These are phyloP conservation scores for Phytophthora pini DNA, from an alignment of 352 stramenopile genomes.

Conservation along the genomic window DNA sequence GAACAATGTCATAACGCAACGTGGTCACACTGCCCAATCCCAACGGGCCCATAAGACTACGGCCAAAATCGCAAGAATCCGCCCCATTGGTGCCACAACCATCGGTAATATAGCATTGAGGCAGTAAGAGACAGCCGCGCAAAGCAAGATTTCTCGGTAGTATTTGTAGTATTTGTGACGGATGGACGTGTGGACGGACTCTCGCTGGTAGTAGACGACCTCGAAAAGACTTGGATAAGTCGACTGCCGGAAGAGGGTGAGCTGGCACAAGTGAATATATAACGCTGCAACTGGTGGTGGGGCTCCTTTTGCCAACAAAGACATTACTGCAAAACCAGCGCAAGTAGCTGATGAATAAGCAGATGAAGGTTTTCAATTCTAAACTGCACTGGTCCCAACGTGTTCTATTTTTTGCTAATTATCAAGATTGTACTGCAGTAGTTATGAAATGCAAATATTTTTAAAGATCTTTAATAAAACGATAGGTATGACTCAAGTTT, in stretches of 20 bases:
- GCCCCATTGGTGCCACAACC: slow-evolving; percentile 5
- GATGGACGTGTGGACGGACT: too few species aligned
- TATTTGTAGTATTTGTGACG: slow-evolving; percentile 10
- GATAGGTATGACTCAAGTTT: too few species aligned
- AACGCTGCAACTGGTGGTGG: background rate
- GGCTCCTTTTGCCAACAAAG: too few species aligned
- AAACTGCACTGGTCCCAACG: too few species aligned
- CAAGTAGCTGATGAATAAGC: too few species aligned
- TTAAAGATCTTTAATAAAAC: too few species aligned
- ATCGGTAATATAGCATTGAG: slow-evolving; percentile 22
- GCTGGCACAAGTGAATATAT: slow-evolving; percentile 37
- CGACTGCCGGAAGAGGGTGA: slow-evolving; percentile 24
- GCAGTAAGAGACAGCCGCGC: slow-evolving; percentile 13
- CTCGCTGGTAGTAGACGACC: slow-evolving; percentile 18
- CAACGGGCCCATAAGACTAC: slow-evolving; percentile 27
- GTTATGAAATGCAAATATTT: too few species aligned
- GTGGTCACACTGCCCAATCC: slow-evolving; percentile 30
- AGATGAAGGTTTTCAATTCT: too few species aligned
- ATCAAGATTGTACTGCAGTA: too few species aligned
- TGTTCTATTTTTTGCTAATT: too few species aligned
- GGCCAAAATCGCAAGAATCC: slow-evolving; percentile 19
- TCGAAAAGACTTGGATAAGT: slow-evolving; percentile 48
- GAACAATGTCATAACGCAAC: slow-evolving; percentile 46
- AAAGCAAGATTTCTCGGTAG: slow-evolving; percentile 25
- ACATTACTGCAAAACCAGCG: too few species aligned